Evolutionary conservation across 805 yeast species (phyloP), one percentile per base, ranked within the genome.

Genomic region (Lipomyces anomalus): DNA sequence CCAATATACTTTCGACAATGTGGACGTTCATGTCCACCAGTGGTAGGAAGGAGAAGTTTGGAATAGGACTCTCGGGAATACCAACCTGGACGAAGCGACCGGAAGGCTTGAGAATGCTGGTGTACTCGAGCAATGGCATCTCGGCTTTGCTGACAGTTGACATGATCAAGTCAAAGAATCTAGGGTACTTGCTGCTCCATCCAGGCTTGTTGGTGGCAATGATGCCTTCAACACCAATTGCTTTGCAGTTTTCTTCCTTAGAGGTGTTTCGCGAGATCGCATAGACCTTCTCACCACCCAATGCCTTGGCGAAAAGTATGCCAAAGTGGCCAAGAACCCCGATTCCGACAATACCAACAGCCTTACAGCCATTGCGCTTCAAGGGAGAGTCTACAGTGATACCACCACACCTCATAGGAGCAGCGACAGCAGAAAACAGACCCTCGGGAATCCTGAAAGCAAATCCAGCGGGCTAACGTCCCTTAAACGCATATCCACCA

Each of bases 341-440:
- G 47, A 80, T 70, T 44, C 84, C 84, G 46, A 75, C 72, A 45
- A 80, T 64, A 35, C 81, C 84, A 41, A 80, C 81, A 38, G 72
- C 70, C 45, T 73, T 76, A 56, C 67, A 69, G 32, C 71, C 72
- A 44, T 69, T 68, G 61, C 67, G 64, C 38, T 59, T 67, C 55
- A 83, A 64, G 44, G 90, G 90, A 5, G 84, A 74, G 67, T 68
- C 82, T 11, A 78, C 80, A 9, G 90, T 83, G 60, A 80, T 67
- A 44, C 90, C 90, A 45, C 86, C 90, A 69, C 90, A 83, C 67
- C 81, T 66, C 66, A 83, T 67, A 42, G 89, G 88, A 3, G 87
- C 88, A 23, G 78, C 85, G 22, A 70, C 66, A 29, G 70, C 75
- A 37, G 76, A 68, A 30, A 73, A 68, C 35, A 79, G 57, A 13